Evolutionary conservation across 441 rosid genomes (phyloP).

Genomic region (Erodium moschatum): DNA sequence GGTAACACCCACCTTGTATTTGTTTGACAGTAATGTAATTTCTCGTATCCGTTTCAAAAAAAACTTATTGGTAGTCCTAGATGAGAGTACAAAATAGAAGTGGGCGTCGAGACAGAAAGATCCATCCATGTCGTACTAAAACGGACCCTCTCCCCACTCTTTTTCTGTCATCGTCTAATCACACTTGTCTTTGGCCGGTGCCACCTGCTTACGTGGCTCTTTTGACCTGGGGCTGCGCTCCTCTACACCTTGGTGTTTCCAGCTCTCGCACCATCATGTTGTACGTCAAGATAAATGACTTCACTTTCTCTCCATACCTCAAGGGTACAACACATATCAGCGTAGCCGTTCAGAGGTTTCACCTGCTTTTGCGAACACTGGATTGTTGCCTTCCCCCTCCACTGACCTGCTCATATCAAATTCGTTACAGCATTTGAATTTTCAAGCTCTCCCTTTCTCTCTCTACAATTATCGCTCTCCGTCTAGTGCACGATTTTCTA

Average conservation of each 20-base stretch:
- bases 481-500: constrained; percentile 18
- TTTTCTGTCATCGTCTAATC: neutral
- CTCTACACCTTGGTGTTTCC: neutral
- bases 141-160: neutral
- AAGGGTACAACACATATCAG: neutral
- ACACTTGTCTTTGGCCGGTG: constrained; percentile 12
- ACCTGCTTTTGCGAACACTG: neutral
- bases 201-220: constrained; percentile 9
- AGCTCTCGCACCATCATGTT: constrained; percentile 8
- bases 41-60: no score
- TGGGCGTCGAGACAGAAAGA: no score
- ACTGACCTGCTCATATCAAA: constrained; percentile 22
- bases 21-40: no score
- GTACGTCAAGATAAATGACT: neutral
- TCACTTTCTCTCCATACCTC: neutral
- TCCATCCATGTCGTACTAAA: no score
- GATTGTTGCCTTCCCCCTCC: constrained; percentile 15
- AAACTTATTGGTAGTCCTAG: no score
- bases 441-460: constrained; percentile 23
- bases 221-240: neutral
- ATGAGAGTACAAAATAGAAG: no score
- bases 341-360: constrained; percentile 1
- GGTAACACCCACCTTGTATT: no score
- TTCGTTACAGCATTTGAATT: constrained; percentile 22
- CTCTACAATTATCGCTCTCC: constrained; percentile 8